Evolutionary conservation across 352 stramenopile species (phyloP), one percentile per base, ranked within the genome.

Genomic region (Globisporangium recalcitrans): DNA sequence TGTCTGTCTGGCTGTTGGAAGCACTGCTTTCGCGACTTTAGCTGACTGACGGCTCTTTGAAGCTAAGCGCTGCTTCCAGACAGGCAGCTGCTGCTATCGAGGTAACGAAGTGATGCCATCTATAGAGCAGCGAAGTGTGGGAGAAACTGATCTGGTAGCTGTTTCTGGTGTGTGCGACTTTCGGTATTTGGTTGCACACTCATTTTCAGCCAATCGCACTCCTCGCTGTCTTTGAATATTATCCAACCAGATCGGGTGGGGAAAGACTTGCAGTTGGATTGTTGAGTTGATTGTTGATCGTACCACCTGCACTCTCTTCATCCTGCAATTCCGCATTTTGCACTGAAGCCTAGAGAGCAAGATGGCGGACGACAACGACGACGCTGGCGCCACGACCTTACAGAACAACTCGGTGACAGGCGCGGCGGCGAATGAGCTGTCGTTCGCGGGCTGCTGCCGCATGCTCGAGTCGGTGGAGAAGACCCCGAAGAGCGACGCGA

Each of bases 401-500:
- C 24, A 19, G 58, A 55, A 44, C 27, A 14, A 1, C 26, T 3
- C 16, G 2, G 19, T 24, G 26, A 19, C 27, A 31, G 27, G n/a
- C 16, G 29, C 29, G 16, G 10, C 29, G 21, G 51, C 29, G 9
- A 19, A 67, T 24, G 64, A 42, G 38, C 68, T 93, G 58, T 89
- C 82, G 22, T 95, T 95, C 63, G 79, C 66, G 19, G 79, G 70
- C 47, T 85, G 88, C 52, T 95, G 86, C 67, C 76, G 68, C 54
- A 79, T 92, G 63, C 72, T 95, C 8, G 81, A 92, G 58, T 62
- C 68, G 14, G 74, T 91, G 4, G 84, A 91, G 65, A 71, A 71
- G 62, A 91, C 82, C 21, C 78, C 74, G 19, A 89, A 91, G 62
- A 82, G 69, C 56, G 86, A 95, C 19, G 74, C 69, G 49, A 95